Evolutionary conservation across 352 stramenopile species (phyloP), one percentile per base, ranked within the genome.

Genomic region (Plasmopara halstedii): DNA sequence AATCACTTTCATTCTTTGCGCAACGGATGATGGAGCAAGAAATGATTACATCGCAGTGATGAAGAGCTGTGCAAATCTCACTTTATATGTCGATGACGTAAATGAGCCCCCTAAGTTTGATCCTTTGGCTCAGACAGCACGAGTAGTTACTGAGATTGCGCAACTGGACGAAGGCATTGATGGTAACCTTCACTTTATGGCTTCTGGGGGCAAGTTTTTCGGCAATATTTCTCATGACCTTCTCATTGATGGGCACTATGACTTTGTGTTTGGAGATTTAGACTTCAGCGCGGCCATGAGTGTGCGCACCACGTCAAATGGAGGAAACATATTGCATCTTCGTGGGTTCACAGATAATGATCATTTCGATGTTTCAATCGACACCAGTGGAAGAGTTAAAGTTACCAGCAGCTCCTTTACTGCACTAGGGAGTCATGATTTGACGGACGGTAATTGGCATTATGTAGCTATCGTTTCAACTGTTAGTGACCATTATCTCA

Each of bases 21-120:
- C 67, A n/a, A 67, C 52, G 0, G 72, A 84, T 36, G 70, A 83
- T 32, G 70, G 70, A 20, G 67, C 37, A 5, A 49, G 35, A 38
- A 77, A 78, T 23, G 39, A 80, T 45, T 68, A 56, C 27, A 44
- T 75, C 25, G 55, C 61, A 5, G 55, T 55, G 17, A 83, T 83
- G 70, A 69, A 50, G n/a, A 60, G 58, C 6, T 83, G 71, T 19
- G 67, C 57, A 17, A 52, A 34, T 14, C 20, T 83, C n/a, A 53
- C 36, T 2, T 57, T 83, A 45, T 33, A 32, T 8, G 53, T 83
- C 6, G 15, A 40, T 4, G 58, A 83, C 35, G 45, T 67, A 7
- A 79, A 84, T 21, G 72, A 84, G 19, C 19, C 63, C 0, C 72
- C 56, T 0, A 41, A 27, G 27, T 64, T 64, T 40, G 31, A 52